Evolutionary conservation across 177 flowering plant genomes (phyloP).

Genomic region (Vitis hybrid): DNA sequence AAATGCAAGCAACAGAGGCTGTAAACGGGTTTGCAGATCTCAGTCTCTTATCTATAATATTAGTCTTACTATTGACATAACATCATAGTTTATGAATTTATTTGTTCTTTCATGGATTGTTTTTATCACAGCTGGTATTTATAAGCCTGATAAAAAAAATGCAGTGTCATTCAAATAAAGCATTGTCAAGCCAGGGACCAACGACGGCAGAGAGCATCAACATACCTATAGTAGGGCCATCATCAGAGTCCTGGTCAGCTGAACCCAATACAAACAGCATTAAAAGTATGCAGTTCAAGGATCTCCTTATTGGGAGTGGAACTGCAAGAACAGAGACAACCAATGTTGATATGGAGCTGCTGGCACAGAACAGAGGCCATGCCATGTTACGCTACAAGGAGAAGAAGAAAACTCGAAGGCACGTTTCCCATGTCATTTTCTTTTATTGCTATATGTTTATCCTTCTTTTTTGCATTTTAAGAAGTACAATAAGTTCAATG

Average conservation of each 20-base stretch:
- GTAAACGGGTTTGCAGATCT: too few species aligned
- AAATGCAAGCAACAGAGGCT: too few species aligned
- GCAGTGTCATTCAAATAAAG: constrained; percentile 7
- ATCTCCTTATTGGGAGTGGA: background rate
- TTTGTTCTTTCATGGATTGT: background rate
- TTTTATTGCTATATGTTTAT: too few species aligned
- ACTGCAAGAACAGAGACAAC: background rate
- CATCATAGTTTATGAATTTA: background rate
- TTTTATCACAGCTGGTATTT: background rate
- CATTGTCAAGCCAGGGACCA: background rate
- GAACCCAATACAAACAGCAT: background rate
- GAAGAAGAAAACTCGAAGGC: constrained; percentile 30
- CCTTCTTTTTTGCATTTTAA: background rate
- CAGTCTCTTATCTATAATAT: background rate
- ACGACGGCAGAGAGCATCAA: constrained; percentile 4
- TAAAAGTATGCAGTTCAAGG: constrained; percentile 2
- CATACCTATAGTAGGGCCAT: background rate
- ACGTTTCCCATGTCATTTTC: background rate
- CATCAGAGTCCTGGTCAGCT: background rate
- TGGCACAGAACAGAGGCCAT: constrained; percentile 25
- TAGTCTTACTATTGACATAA: background rate
- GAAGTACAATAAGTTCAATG: too few species aligned
- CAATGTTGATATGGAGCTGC: constrained; percentile 12
- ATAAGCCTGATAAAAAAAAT: background rate
- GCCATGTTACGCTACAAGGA: constrained; percentile 31